Evolutionary conservation across 768 basidiomycete species (phyloP), one percentile per base, ranked within the genome.

Genomic region (Mycena capillaripes): DNA sequence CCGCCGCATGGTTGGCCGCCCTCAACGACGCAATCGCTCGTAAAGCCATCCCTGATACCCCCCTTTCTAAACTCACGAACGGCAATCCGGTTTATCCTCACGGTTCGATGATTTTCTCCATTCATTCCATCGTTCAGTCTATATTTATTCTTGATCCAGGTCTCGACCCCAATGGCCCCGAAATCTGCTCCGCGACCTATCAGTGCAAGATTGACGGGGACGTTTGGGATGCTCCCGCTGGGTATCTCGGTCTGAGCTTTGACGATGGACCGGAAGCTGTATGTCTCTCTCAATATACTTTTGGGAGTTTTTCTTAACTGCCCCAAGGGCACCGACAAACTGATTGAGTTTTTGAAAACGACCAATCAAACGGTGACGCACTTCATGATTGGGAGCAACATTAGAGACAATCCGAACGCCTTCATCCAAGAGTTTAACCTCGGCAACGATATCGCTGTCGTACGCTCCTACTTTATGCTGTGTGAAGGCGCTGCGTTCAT

Each of bases 341-440:
- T 98, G n/a, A 88, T 94, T 75, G 77, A 87, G 10, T 97, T 94
- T 80, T 84, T 98, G 58, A 73, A 85, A 69, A 65, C 83, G 21
- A 86, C 96, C 67, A 89, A 91, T 71, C 82, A 90, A 66, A 86
- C 80, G n/a, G 91, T 90, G 3, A 97, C 96, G 5, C 95, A 97
- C 79, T 97, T 97, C 82, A 89, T 96, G 86, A 97, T 98, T 73
- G 97, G 97, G 23, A 79, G 87, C 44, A 93, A 95, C 79, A 93
- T 97, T 70, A 76, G 93, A 29, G 64, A 78, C 55, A 84, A 93
- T 78, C 88, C 90, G 4, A 77, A 85, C 19, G 76, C 84, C 46
- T 95, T 96, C 81, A 74, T 82, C 64, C 78, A 78, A 10, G 90
- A 90, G 0, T 90, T 90, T 78, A 80, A 85, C 23, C 78, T 78